Conservation (phyloP, 352 stramenopile species). For the Globisporangium echinulatum region DNA sequence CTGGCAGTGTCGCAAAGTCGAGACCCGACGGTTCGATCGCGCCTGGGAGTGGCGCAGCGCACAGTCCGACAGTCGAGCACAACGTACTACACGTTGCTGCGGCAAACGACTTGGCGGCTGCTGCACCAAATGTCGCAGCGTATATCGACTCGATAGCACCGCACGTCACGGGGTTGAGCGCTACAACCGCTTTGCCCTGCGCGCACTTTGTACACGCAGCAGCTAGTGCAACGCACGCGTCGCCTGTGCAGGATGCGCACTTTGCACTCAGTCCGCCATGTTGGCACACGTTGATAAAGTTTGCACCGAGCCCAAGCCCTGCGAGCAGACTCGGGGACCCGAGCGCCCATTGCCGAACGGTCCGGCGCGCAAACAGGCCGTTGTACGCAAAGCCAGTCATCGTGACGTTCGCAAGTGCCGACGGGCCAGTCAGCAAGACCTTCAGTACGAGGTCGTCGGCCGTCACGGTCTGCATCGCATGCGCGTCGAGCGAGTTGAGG, state of each 20-base stretch:
- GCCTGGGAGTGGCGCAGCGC: slow-evolving; percentile 50
- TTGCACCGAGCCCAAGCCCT: slow-evolving; percentile 44
- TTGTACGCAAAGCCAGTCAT: slow-evolving; percentile 71
- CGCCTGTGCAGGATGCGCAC: slow-evolving; percentile 33
- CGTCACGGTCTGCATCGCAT: slow-evolving; percentile 39
- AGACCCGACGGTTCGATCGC: slow-evolving; percentile 48
- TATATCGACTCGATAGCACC: slow-evolving; percentile 34
- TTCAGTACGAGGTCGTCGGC: slow-evolving; percentile 18
- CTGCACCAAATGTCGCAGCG: slow-evolving; percentile 28
- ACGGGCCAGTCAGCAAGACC: slow-evolving; percentile 20
- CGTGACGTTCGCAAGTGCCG: slow-evolving; percentile 32
- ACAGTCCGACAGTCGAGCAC: slow-evolving; percentile 43
- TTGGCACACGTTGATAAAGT: slow-evolving; percentile 45
- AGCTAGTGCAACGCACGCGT: slow-evolving; percentile 28
- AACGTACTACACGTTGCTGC: slow-evolving; percentile 29
- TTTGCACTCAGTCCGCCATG: slow-evolving; percentile 24
- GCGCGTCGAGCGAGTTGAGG: slow-evolving; percentile 66
- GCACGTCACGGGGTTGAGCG: slow-evolving; percentile 36
- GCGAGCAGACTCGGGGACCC: slow-evolving; percentile 69
- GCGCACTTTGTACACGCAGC: slow-evolving; percentile 34
- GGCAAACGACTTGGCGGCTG: slow-evolving; percentile 29
- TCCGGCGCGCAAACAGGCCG: slow-evolving; percentile 53
- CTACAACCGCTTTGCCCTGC: slow-evolving; percentile 30
- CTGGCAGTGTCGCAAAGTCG: slow-evolving; percentile 39
- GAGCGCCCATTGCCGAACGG: slow-evolving; percentile 55